These are phyloP conservation scores for Bruguiera gymnorhiza DNA, from an alignment of 345 rosid species.

Conservation along the genomic window DNA sequence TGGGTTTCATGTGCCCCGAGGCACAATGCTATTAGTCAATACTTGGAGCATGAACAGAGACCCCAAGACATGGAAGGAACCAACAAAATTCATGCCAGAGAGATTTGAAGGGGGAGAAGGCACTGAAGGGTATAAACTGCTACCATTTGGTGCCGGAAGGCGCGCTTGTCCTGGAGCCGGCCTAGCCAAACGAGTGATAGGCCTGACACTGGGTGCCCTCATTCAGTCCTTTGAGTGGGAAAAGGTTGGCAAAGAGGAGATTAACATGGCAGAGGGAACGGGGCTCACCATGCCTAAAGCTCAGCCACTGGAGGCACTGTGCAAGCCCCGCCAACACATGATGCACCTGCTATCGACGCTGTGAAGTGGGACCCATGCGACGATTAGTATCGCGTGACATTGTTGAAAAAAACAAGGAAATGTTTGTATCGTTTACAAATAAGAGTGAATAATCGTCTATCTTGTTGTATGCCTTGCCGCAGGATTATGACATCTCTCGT, in stretches of 20 bases:
- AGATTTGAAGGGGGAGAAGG: conserved; percentile 29
- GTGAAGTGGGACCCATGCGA: not conserved
- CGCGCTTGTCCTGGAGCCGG: conserved; percentile 28
- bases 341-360: conserved; percentile 20
- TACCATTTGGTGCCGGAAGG: conserved; percentile 35
- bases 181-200: conserved; percentile 23
- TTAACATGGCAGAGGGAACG: conserved; percentile 18
- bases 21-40: conserved; percentile 25
- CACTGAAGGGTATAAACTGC: conserved; percentile 18
- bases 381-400: no score
- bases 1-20: conserved; percentile 25
- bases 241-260: conserved; percentile 3
- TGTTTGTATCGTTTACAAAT: no score
- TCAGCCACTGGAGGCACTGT: conserved; percentile 28
- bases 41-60: conserved; percentile 30
- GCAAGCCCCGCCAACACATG: conserved; percentile 23
- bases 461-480: no score
- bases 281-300: conserved; percentile 29
- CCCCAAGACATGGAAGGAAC: conserved; percentile 30
- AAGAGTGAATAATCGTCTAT: no score
- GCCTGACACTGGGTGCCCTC: conserved; percentile 23
- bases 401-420: no score
- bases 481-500: no score
- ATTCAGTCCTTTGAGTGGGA: conserved; percentile 37
- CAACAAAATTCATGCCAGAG: conserved; percentile 32